Evolutionary conservation across 768 basidiomycete genomes (phyloP), one percentile per base, ranked within the genome.

Genomic region (Gelatoporia subvermispora): DNA sequence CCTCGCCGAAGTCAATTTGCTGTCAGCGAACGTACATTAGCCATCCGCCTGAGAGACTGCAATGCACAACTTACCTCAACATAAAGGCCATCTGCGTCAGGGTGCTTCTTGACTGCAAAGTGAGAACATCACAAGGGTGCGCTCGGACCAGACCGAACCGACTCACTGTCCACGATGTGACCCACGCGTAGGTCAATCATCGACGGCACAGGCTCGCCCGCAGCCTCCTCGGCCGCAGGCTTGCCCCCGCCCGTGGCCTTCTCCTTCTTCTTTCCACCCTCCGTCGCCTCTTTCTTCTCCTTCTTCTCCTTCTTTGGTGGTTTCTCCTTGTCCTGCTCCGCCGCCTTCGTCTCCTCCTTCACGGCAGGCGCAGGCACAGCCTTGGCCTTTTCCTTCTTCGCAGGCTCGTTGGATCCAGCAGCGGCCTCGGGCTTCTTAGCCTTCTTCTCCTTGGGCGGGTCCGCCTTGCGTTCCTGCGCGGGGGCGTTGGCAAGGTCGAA

Each of bases 151-250:
- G 16, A 20, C 1, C 23, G n/a, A 22, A 25, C 36, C 5, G 25
- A 67, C 81, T 62, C 57, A 95, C 93, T 82, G 63, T 96, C 89
- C 16, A 97, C 70, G 54, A 98, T 95, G 56, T 82, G 85, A 3
- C 96, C 95, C 3, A 99, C 92, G 40, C 95, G 80, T 52, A 99
- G 76, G 59, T 99, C 96, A 60, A 99, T 88, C 94, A 98, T 97
- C 38, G 91, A 93, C 13, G 96, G 96, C 16, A 84, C 73, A 28
- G 94, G 93, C 54, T 85, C 85, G n/a, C 85, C 81, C 2, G 76
- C 75, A 55, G 92, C 93, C 49, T 78, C 81, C 39, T 77, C 72
- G 41, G 73, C 63, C 24, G 47, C 62, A 40, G 24, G 54, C 55
- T 53, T 64, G 47, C 47, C 46, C 35, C 46, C 46, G 25, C 44